These are phyloP conservation scores for Amphicarpaea edgeworthii DNA, from an alignment of 306 rosid species.

Conservation along the genomic window DNA sequence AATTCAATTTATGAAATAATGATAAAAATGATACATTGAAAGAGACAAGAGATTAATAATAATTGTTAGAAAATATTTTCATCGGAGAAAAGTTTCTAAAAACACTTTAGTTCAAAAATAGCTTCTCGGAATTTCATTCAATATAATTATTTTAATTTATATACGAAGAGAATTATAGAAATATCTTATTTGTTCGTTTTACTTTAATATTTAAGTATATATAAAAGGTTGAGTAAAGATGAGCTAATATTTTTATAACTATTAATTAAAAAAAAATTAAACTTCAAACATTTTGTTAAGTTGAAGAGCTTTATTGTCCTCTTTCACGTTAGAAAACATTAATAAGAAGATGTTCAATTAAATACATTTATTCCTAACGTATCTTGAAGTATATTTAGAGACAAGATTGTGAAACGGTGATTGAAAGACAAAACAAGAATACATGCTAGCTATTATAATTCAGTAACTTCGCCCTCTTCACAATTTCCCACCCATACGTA, in stretches of 20 bases:
- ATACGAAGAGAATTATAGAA: neutral
- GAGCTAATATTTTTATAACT: neutral
- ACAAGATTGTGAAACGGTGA: conserved; percentile 10
- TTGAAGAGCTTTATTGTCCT: neutral
- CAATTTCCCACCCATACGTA: conserved; percentile 74
- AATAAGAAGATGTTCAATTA: conserved; percentile 10
- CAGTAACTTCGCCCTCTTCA: conserved; percentile 68
- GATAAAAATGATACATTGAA: too few species aligned
- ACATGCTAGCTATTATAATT: conserved; percentile 58
- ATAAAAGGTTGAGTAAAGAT: neutral
- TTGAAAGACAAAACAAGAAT: neutral
- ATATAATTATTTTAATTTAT: too few species aligned
- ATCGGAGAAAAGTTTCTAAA: too few species aligned
- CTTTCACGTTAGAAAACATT: neutral
- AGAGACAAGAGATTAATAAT: too few species aligned
- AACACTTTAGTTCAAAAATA: too few species aligned
- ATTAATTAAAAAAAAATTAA: neutral
- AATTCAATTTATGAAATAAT: too few species aligned
- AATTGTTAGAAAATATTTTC: too few species aligned
- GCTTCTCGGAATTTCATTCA: too few species aligned
- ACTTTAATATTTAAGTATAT: neutral
- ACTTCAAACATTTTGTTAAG: neutral
- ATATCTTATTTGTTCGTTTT: neutral
- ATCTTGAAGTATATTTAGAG: conserved; percentile 38
- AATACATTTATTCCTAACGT: conserved; percentile 39